Conservation (phyloP, 2,329 filamentous ascomycete species). For the Bipolaris oryzae region DNA sequence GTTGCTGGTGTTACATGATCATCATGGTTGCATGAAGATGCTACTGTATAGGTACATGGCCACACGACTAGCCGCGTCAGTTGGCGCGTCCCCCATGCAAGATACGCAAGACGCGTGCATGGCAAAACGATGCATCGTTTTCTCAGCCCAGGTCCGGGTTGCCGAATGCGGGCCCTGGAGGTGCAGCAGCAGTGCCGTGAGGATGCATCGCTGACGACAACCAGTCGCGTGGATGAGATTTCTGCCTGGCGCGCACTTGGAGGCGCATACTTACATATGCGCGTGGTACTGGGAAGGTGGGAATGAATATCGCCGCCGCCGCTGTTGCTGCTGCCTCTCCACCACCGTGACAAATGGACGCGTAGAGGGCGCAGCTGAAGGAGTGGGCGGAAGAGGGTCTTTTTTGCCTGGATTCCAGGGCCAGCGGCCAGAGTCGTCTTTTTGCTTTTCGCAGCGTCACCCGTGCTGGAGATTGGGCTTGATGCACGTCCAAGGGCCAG, state of each 20-base stretch:
- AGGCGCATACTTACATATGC: constrained; percentile 1
- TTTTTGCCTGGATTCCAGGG: constrained; percentile 4
- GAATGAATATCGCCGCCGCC: constrained; percentile 6
- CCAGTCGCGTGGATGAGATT: constrained; percentile 22
- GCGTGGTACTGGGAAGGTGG: too few species aligned
- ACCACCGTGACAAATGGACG: constrained; percentile 20
- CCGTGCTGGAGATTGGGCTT: constrained; percentile 8
- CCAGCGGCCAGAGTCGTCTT: constrained; percentile 2
- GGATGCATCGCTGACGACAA: constrained; percentile 31
- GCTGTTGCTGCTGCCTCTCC: constrained; percentile 13
- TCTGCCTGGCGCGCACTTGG: constrained; percentile 29
- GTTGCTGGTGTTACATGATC: not conserved
- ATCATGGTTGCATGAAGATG: not conserved
- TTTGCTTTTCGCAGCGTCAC: constrained; percentile 14
- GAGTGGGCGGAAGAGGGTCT: not conserved
- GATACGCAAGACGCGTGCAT: constrained; percentile 3
- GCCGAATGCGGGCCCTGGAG: constrained; percentile 8
- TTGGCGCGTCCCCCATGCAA: not conserved
- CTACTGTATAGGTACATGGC: not conserved
- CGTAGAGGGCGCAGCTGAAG: not conserved
- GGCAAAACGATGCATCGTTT: constrained; percentile 1
- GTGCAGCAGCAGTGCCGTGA: constrained; percentile 8
- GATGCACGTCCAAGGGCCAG: constrained; percentile 7
- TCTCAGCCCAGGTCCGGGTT: not conserved
- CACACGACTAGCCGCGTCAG: not conserved